A percentile compares a stretch with the other conserved stretches of the same genome.
These are phyloP conservation scores for Fusarium robinianum DNA, from an alignment of 2,329 filamentous ascomycete genomes.

Conservation along the genomic window DNA sequence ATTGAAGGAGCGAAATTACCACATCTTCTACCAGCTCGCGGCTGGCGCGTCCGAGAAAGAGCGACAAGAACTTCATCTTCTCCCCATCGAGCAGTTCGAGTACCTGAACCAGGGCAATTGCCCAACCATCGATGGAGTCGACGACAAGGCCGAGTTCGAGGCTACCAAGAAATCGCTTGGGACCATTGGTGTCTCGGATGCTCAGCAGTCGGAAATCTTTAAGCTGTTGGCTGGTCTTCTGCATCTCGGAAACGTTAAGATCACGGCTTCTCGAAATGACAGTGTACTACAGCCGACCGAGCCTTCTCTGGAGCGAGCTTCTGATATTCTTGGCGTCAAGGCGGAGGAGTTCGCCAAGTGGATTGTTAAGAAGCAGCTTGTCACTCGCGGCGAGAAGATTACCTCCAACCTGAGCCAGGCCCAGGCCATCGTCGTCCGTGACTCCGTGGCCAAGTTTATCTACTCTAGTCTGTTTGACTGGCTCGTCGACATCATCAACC, in stretches of 20 bases:
- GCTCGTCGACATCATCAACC: conserved; percentile 97
- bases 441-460: conserved; percentile 98
- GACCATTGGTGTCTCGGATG: conserved; percentile 79
- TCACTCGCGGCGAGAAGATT: conserved; percentile 96
- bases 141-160: conserved; percentile 92
- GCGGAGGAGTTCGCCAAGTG: conserved; percentile 88
- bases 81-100: conserved; percentile 87
- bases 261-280: conserved; percentile 85
- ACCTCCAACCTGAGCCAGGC: conserved; percentile 92
- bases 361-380: conserved; percentile 98
- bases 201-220: conserved; percentile 84
- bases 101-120: conserved; percentile 96
- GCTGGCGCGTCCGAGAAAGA: conserved; percentile 87
- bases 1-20: conserved; percentile 96
- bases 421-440: conserved; percentile 90
- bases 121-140: conserved; percentile 88
- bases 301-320: conserved; percentile 80
- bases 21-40: conserved; percentile 97
- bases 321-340: conserved; percentile 85
- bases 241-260: conserved; percentile 96
- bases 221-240: conserved; percentile 86
- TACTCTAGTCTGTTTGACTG: conserved; percentile 99
- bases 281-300: conserved; percentile 81
- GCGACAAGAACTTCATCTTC: conserved; percentile 75
- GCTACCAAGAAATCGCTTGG: conserved; percentile 84